These are phyloP conservation scores for Craspedostauros australis DNA, from an alignment of 108 stramenopile genomes.

Conservation along the genomic window DNA sequence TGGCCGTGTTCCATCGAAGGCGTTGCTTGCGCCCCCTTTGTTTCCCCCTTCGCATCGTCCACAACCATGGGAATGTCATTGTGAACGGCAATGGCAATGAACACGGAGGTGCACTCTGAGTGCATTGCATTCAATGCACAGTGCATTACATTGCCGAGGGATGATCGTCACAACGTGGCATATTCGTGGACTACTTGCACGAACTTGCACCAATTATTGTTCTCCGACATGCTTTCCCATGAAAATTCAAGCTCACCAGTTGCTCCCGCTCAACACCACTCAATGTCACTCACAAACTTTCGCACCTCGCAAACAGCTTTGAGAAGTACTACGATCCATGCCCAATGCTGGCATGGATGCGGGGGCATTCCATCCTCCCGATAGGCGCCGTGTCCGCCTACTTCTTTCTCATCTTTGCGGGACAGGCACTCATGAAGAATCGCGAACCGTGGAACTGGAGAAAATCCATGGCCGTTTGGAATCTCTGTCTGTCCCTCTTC, in stretches of 20 bases:
- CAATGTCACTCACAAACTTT: neutral
- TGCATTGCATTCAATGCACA: neutral
- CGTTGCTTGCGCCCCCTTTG: neutral
- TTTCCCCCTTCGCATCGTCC: too few relatives aligned
- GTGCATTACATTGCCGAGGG: neutral
- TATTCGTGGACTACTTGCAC: neutral
- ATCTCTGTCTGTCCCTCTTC: constrained; percentile 80
- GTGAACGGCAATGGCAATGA: too few relatives aligned
- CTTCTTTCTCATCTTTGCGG: constrained; percentile 26
- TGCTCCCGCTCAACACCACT: neutral
- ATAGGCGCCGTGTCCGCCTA: too few relatives aligned
- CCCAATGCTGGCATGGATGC: constrained; percentile 35
- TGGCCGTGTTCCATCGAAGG: neutral
- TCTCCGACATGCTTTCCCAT: neutral
- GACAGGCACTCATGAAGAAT: constrained; percentile 30
- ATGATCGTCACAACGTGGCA: neutral
- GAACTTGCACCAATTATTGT: neutral
- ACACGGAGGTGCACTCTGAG: too few relatives aligned
- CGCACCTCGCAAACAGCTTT: constrained; percentile 7
- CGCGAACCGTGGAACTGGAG: constrained; percentile 65
- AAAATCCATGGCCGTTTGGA: constrained; percentile 73
- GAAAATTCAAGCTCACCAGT: neutral
- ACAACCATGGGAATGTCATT: too few relatives aligned
- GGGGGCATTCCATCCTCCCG: constrained; percentile 33
- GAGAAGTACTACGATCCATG: constrained; percentile 43